These are phyloP conservation scores for Tricholoma hemisulphureum DNA, from an alignment of 768 basidiomycete genomes.

Conservation along the genomic window DNA sequence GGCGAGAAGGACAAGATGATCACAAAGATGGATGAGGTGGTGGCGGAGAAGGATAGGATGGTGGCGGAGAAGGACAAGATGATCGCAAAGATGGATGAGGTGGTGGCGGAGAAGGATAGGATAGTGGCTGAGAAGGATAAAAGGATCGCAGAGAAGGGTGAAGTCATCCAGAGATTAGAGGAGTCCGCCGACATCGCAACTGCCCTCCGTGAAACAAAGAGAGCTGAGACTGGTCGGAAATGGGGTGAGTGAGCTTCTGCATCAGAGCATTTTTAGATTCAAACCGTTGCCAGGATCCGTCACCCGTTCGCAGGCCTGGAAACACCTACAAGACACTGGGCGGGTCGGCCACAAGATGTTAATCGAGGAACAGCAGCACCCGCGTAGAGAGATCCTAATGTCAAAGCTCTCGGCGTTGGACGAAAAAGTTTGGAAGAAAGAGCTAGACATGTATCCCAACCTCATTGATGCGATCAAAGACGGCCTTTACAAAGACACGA, in stretches of 20 bases:
- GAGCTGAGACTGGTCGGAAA: not conserved
- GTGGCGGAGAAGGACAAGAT: not conserved
- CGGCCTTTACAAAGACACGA: not conserved
- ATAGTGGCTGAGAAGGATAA: not conserved
- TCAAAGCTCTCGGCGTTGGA: not conserved
- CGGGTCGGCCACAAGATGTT: not conserved
- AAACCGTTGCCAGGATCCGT: not conserved
- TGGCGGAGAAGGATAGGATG: not conserved
- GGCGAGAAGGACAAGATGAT: not conserved
- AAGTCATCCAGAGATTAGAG: not conserved
- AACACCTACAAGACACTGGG: not conserved
- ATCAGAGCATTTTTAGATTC: not conserved
- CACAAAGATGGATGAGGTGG: not conserved
- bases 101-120: not conserved
- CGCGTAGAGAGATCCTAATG: not conserved
- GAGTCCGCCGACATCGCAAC: not conserved
- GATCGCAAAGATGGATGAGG: not conserved
- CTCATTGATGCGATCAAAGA: not conserved
- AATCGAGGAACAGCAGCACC: not conserved
- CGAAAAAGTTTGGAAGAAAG: not conserved
- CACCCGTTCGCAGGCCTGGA: not conserved
- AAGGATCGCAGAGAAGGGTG: not conserved
- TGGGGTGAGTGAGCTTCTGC: not conserved
- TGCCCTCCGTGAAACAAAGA: not conserved
- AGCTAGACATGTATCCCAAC: not conserved